phyloP scores from a whole-genome alignment of 495 filamentous ascomycete species.

The Lophiotrema nucula region DNA sequence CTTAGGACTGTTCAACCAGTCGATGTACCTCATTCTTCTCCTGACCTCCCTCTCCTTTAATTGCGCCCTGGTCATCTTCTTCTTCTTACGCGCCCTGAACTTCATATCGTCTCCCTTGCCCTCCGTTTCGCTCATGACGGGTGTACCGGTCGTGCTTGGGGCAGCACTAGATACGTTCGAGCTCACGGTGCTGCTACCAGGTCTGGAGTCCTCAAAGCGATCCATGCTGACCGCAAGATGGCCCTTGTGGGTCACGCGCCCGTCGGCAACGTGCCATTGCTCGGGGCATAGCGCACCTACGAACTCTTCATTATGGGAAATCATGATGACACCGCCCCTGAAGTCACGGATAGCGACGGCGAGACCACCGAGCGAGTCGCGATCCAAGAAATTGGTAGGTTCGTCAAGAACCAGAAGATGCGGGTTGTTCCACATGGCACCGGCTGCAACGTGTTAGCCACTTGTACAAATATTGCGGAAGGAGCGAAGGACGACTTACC shows the following conservation, averaged over 20 bases:
- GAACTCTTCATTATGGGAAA: slow-evolving; percentile 99
- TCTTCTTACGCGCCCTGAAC: slow-evolving; percentile 95
- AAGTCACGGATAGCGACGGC: slow-evolving; percentile 96
- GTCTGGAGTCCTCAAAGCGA: slow-evolving; percentile 81
- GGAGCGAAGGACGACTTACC: slow-evolving; percentile 44
- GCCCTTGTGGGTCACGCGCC: slow-evolving; percentile 80
- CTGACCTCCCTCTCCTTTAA: slow-evolving; percentile 88
- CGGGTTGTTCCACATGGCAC: slow-evolving; percentile 92
- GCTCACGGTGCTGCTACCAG: slow-evolving; percentile 53
- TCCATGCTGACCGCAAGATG: slow-evolving; percentile 67
- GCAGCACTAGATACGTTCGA: slow-evolving; percentile 53
- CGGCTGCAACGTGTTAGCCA: slow-evolving; percentile 13
- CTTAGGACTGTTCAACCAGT: slow-evolving; percentile 76
- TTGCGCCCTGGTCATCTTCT: slow-evolving; percentile 97
- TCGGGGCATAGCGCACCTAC: slow-evolving; percentile 91
- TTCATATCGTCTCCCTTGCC: slow-evolving; percentile 72
- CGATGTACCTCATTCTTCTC: slow-evolving; percentile 86
- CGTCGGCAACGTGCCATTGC: slow-evolving; percentile 90
- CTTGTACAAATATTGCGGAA: slow-evolving; percentile 51
- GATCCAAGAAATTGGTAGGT: slow-evolving; percentile 98
- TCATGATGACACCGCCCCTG: slow-evolving; percentile 97
- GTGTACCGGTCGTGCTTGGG: slow-evolving; percentile 60
- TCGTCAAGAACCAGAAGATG: slow-evolving; percentile 97
- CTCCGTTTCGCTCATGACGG: slow-evolving; percentile 83
- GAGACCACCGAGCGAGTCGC: slow-evolving; percentile 91